Evolutionary conservation across 2,329 filamentous ascomycete genomes (phyloP).

Genomic region (Amesomyces nigricolor): DNA sequence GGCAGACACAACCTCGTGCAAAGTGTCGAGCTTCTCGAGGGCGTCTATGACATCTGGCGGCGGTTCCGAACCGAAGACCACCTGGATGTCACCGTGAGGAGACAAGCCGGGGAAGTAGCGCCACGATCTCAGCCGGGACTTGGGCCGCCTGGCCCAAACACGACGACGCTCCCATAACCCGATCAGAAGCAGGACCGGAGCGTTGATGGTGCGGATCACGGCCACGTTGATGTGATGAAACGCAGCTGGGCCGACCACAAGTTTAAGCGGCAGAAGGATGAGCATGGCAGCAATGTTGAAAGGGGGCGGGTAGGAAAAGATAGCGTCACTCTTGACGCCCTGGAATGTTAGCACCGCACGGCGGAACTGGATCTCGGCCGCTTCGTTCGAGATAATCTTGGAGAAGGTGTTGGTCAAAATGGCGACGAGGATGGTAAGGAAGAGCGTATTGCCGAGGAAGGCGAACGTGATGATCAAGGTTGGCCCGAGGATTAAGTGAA

Average conservation of each 20-base stretch:
- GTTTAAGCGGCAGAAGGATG: constrained; percentile 60
- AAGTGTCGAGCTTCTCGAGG: constrained; percentile 25
- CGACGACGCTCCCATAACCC: constrained; percentile 55
- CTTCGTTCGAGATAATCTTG: constrained; percentile 62
- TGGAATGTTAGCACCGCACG: constrained; percentile 67
- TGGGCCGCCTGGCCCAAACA: constrained; percentile 40
- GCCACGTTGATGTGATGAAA: constrained; percentile 70
- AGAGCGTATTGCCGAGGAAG: constrained; percentile 68
- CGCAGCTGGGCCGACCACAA: constrained; percentile 54
- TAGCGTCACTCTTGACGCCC: constrained; percentile 65
- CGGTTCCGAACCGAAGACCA: constrained; percentile 23
- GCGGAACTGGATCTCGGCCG: constrained; percentile 65
- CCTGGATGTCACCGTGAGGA: constrained; percentile 27
- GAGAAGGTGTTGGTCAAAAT: constrained; percentile 69
- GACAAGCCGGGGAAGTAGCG: constrained; percentile 25
- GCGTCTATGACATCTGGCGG: constrained; percentile 24
- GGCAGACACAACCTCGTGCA: constrained; percentile 8
- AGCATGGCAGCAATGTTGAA: constrained; percentile 64
- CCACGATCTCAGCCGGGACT: constrained; percentile 17
- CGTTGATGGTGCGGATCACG: constrained; percentile 57
- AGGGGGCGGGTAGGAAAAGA: constrained; percentile 64
- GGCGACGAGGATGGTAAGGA: constrained; percentile 67
- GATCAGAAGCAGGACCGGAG: constrained; percentile 57
- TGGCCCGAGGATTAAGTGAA: constrained; percentile 63
- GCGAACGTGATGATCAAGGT: constrained; percentile 66